phyloP scores from a whole-genome alignment of 129 eudicot species.

The Saposhnikovia divaricata region DNA sequence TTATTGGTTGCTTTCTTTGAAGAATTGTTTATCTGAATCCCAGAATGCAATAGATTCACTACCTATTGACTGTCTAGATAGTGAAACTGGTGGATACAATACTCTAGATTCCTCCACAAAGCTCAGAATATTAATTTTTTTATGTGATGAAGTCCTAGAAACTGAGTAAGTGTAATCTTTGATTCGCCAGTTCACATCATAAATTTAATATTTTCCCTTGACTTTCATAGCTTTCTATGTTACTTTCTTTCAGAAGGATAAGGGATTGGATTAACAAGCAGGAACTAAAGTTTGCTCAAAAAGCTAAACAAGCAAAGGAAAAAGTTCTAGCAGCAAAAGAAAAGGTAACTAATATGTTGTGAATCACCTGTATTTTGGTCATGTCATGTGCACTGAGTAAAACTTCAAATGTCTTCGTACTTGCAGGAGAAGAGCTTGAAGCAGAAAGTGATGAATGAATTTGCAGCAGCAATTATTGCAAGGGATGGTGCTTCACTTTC shows the following conservation, averaged over 20 bases:
- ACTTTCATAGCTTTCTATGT: background rate
- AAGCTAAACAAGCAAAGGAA: slow-evolving; percentile 48
- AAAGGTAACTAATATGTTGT: slow-evolving; percentile 29
- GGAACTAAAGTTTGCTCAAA: slow-evolving; percentile 38
- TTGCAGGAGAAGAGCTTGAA: slow-evolving; percentile 59
- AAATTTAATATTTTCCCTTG: background rate
- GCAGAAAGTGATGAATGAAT: slow-evolving; percentile 50
- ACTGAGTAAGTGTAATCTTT: slow-evolving; percentile 47
- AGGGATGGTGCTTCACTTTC: slow-evolving; percentile 61
- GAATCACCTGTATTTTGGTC: background rate
- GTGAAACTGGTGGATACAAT: slow-evolving; percentile 40
- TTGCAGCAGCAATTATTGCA: slow-evolving; percentile 47
- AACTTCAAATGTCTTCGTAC: slow-evolving; percentile 1
- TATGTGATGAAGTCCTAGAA: slow-evolving; percentile 84
- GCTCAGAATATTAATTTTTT: slow-evolving; percentile 50
- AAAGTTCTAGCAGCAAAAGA: slow-evolving; percentile 45
- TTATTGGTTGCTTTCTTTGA: slow-evolving; percentile 57
- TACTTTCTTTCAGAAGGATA: slow-evolving; percentile 34
- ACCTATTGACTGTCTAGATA: slow-evolving; percentile 29
- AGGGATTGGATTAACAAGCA: slow-evolving; percentile 68
- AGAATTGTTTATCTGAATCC: slow-evolving; percentile 52
- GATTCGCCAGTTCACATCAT: background rate
- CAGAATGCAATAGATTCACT: slow-evolving; percentile 16
- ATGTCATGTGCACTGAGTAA: background rate
- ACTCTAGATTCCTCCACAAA: slow-evolving; percentile 47